A percentile compares a stretch with the other conserved stretches of the same genome.
Evolutionary conservation across 805 yeast genomes (phyloP).

Genomic region (Pichia cephalocereana): DNA sequence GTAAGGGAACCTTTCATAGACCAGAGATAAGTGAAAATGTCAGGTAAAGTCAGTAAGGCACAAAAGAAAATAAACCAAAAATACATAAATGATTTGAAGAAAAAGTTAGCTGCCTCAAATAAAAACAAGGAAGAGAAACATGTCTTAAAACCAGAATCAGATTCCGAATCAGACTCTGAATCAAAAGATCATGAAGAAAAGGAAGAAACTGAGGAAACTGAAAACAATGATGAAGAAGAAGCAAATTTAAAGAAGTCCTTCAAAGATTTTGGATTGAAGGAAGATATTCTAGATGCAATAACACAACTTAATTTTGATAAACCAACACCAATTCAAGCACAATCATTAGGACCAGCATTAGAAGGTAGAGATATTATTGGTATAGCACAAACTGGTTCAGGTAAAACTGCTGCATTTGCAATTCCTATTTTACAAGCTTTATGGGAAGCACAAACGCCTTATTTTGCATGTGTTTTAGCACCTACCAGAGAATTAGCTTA

Average conservation of each 20-base stretch:
- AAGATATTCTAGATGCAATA: conserved; percentile 75
- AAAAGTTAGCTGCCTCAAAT: conserved; percentile 16
- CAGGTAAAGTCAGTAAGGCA: conserved; percentile 5
- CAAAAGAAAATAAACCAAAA: conserved; percentile 12
- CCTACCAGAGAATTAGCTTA: conserved; percentile 82
- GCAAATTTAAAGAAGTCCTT: conserved; percentile 26
- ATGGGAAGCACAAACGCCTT: conserved; percentile 83
- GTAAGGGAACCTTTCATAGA: too few species aligned
- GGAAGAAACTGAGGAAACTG: conserved; percentile 8
- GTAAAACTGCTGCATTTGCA: conserved; percentile 98
- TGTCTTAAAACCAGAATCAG: conserved; percentile 23
- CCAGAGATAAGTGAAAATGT: neutral
- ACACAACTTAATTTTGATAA: conserved; percentile 60
- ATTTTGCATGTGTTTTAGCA: conserved; percentile 79
- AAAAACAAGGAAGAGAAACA: conserved; percentile 11
- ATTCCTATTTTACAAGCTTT: conserved; percentile 86
- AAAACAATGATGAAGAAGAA: conserved; percentile 8
- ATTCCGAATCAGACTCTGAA: conserved; percentile 9
- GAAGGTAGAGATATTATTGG: conserved; percentile 92
- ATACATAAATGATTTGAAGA: conserved; percentile 22
- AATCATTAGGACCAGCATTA: conserved; percentile 84
- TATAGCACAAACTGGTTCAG: conserved; percentile 95
- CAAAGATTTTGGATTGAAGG: conserved; percentile 54
- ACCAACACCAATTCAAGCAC: conserved; percentile 92
- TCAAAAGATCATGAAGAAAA: conserved; percentile 5